Percentiles rank a stretch among this genome's conserved stretches.
phyloP scores from a whole-genome alignment of 805 yeast genomes.

The Wickerhamiella lipophila region DNA sequence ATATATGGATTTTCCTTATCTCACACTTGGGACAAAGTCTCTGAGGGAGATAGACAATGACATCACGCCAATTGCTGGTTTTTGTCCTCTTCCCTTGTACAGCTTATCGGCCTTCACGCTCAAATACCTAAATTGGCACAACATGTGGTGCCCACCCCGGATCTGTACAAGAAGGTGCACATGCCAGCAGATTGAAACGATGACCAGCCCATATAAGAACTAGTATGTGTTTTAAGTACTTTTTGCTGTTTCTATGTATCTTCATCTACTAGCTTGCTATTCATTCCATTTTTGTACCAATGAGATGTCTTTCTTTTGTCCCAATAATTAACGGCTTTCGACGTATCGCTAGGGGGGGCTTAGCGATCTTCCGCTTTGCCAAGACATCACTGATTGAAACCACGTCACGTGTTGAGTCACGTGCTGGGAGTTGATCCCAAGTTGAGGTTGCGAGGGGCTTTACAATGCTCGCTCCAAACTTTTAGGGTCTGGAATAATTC shows the following conservation, averaged over 20 bases:
- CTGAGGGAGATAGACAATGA: neutral
- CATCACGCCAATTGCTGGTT: neutral
- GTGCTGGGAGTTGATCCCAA: constrained; percentile 5
- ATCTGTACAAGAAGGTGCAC: neutral
- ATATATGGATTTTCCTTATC: neutral
- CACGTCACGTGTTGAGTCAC: neutral
- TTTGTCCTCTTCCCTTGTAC: neutral
- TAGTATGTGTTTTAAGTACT: too few relatives aligned
- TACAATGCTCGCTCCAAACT: too few relatives aligned
- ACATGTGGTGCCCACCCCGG: neutral
- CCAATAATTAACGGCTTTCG: too few relatives aligned
- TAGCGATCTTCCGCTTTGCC: neutral
- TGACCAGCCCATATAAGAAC: too few relatives aligned
- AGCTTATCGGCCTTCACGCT: neutral
- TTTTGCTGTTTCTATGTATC: neutral
- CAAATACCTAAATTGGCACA: neutral
- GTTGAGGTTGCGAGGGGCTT: neutral
- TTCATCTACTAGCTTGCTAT: too few relatives aligned
- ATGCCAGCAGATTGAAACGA: neutral
- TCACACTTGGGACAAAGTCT: neutral
- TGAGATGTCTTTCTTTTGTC: neutral
- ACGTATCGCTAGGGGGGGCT: neutral
- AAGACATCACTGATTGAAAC: neutral
- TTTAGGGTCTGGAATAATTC: too few relatives aligned
- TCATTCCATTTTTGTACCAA: neutral